Base-by-base conservation (phyloP, 108 stramenopile genomes). In the Discostella stelligeroides region DNA sequence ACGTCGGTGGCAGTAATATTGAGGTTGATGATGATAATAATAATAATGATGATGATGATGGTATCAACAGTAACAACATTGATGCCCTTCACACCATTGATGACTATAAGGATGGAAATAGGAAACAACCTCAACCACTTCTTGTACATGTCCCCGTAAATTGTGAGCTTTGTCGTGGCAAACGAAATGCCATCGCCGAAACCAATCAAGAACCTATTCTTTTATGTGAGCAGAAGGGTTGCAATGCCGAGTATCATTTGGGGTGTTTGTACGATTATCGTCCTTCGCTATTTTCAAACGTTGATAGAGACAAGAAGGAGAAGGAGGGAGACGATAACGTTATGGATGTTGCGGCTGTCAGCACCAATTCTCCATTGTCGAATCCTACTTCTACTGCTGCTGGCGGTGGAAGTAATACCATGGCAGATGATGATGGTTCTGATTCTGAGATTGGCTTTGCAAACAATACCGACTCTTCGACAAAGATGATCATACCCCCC, bases 231-330 rank as follows among this genome's bases (percentile, higher is more conserved):
- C 58, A 60, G 50, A 79, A 63, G 60, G 79, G 79, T 8, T 80
- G 79, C 51, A 76, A 80, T 60, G 43, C 68, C n/a, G 79, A 91
- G 61, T 88, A 83, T 68, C 90, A 91, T 68, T 54, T 88, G 58
- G 23, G 47, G 4, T 91, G 90, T 60, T 80, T 85, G 34, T 41
- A 47, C 4, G 73, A 80, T 11, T 79, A 70, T 9, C 63, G 47
- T 23, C 45, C 46, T 20, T 37, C 39, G 3, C 50, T 74, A 14
- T 63, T 69, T 60, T 42, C 12, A 7, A 60, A n/a, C 17, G n/a
- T n/a, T n/a, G 27, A 28, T 21, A 50, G 27, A n/a, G 5, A 1
- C 42, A 45, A 23, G 24, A 48, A 12, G 40, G 53, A 25, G 39
- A 18, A 39, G 38, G 12, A 38, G n/a, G 41, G 11, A 23, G 64